Evolutionary conservation across 345 rosid species (phyloP).

Genomic region (Eucalyptus pumila): DNA sequence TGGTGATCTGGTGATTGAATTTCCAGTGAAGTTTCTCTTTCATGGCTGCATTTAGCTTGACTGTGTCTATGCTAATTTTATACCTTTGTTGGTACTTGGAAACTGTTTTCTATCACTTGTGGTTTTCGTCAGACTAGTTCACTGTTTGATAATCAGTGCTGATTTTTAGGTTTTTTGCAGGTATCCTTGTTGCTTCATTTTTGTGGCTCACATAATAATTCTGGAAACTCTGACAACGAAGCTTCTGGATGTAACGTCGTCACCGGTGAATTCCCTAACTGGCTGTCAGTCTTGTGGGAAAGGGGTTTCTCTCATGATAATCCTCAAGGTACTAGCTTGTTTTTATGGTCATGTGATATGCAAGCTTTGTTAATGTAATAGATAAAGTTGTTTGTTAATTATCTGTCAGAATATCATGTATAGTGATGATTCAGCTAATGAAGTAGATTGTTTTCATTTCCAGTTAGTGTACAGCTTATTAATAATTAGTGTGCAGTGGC

Average conservation of each 20-base stretch:
- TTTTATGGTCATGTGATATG: background rate
- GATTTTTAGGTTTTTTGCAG: conserved; percentile 11
- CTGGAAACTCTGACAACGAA: conserved; percentile 18
- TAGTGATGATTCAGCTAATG: background rate
- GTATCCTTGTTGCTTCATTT: conserved; percentile 55
- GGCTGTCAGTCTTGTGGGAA: conserved; percentile 85
- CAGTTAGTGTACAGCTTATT: background rate
- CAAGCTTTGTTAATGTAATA: background rate
- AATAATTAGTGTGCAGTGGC: background rate
- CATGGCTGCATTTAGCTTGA: background rate
- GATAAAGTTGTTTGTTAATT: background rate
- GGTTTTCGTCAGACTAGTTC: background rate
- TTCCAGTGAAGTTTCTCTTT: background rate
- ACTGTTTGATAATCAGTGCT: background rate
- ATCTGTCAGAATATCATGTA: background rate
- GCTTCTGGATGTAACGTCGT: conserved; percentile 14
- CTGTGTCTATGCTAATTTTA: background rate
- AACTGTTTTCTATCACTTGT: background rate
- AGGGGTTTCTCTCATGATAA: conserved; percentile 79
- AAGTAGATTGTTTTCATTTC: background rate
- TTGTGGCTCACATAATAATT: conserved; percentile 32
- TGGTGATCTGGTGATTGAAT: background rate
- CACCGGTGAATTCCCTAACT: conserved; percentile 36
- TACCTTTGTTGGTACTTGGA: background rate
- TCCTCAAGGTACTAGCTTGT: conserved; percentile 63